phyloP scores from a whole-genome alignment of 2,329 filamentous ascomycete genomes.

The Botrytis squamosa region DNA sequence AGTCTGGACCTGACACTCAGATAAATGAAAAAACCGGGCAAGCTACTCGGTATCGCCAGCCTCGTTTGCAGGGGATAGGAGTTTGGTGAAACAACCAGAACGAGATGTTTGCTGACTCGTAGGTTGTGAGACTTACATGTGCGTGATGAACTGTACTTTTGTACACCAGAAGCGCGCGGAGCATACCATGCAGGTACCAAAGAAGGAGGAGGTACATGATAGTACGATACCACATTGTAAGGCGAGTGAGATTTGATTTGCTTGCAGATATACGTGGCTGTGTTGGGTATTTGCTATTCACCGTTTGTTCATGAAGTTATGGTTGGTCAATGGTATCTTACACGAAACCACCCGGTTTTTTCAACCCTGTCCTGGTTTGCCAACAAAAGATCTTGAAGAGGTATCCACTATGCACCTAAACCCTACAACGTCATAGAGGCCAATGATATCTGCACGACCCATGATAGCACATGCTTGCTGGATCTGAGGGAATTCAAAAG shows the following conservation, averaged over 20 bases:
- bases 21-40: background rate
- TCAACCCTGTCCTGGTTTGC: constrained; percentile 5
- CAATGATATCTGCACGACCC: constrained; percentile 1
- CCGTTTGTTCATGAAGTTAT: background rate
- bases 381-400: constrained; percentile 11
- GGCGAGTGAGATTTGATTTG: background rate
- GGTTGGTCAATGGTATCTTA: background rate
- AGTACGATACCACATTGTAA: background rate
- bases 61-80: constrained; percentile 5
- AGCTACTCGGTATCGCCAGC: constrained; percentile 9
- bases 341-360: background rate
- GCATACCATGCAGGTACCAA: constrained; percentile 17
- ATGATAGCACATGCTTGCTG: background rate
- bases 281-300: background rate
- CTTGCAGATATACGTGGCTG: constrained; percentile 14
- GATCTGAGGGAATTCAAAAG: constrained; percentile 10
- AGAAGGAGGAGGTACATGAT: background rate
- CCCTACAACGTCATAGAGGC: constrained; percentile 1
- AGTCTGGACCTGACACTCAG: background rate
- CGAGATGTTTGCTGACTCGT: background rate
- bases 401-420: constrained; percentile 10
- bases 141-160: constrained; percentile 12
- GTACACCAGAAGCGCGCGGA: background rate
- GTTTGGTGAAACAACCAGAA: background rate
- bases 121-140: constrained; percentile 9